Evolutionary conservation across 164 flowering plant species (phyloP).

Genomic region (Cinnamomum chago): DNA sequence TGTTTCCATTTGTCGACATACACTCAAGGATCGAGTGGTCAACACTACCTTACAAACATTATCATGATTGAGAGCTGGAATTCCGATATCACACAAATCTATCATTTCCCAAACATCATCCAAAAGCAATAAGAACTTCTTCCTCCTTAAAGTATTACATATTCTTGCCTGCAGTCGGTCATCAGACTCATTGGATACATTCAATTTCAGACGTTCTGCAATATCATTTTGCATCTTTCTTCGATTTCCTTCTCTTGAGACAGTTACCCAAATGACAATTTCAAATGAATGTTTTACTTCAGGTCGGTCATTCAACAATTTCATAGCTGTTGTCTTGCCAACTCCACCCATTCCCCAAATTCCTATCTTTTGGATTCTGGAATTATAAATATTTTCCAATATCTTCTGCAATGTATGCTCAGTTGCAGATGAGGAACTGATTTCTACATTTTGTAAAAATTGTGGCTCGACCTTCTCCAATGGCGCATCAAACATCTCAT

Average conservation of each 20-base stretch:
- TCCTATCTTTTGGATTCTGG: neutral
- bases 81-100: too few relatives aligned
- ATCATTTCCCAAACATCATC: neutral
- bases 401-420: constrained; percentile 4
- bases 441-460: neutral
- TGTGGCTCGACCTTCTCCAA: neutral
- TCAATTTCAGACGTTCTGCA: neutral
- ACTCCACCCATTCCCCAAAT: constrained; percentile 9
- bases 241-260: neutral
- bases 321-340: constrained; percentile 3
- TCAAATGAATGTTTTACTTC: neutral
- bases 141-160: neutral
- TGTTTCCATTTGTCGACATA: neutral
- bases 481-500: neutral
- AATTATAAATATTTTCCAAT: neutral
- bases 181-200: neutral
- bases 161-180: neutral
- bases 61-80: too few relatives aligned
- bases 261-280: constrained; percentile 7
- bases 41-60: too few relatives aligned
- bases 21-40: too few relatives aligned
- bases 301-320: neutral
- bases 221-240: neutral
- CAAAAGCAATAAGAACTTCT: constrained; percentile 5
- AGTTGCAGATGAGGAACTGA: neutral